Conservation (phyloP, 805 yeast species). For the Tetrapisispora taiwanensis region DNA sequence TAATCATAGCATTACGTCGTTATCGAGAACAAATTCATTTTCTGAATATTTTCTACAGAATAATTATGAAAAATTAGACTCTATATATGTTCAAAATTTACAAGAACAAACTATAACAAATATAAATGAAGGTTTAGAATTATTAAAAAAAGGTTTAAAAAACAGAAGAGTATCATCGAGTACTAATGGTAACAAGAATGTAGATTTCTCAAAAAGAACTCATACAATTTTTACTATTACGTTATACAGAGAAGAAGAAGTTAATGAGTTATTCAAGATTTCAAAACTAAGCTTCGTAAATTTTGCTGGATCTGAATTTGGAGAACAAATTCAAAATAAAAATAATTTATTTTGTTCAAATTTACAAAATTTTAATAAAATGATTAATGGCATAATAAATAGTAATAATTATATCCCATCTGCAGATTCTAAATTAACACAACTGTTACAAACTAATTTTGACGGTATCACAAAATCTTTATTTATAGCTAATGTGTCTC, state of each 20-base stretch:
- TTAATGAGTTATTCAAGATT: slow-evolving; percentile 35
- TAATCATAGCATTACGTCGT: neutral
- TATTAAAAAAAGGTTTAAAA: slow-evolving; percentile 60
- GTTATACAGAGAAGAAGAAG: slow-evolving; percentile 47
- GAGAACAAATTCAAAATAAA: slow-evolving; percentile 89
- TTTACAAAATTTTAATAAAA: slow-evolving; percentile 77
- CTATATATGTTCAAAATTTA: slow-evolving; percentile 66
- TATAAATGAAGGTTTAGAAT: slow-evolving; percentile 56
- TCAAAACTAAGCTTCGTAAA: slow-evolving; percentile 60
- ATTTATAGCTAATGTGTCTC: slow-evolving; percentile 77
- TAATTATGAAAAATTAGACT: slow-evolving; percentile 37
- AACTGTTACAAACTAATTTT: slow-evolving; percentile 65
- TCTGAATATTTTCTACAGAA: neutral
- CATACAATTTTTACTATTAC: slow-evolving; percentile 77
- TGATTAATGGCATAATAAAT: slow-evolving; percentile 59
- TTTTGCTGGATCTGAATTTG: slow-evolving; percentile 92
- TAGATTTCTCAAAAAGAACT: slow-evolving; percentile 78
- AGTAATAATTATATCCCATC: slow-evolving; percentile 66
- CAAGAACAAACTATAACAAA: slow-evolving; percentile 49
- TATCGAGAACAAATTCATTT: slow-evolving; percentile 3
- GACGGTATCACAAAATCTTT: slow-evolving; percentile 86
- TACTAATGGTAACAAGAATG: slow-evolving; percentile 53
- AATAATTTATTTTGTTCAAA: slow-evolving; percentile 38
- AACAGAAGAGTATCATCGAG: slow-evolving; percentile 65
- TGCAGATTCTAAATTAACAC: slow-evolving; percentile 67